phyloP scores from a whole-genome alignment of 2,329 filamentous ascomycete genomes.

The Alternaria gaisen region DNA sequence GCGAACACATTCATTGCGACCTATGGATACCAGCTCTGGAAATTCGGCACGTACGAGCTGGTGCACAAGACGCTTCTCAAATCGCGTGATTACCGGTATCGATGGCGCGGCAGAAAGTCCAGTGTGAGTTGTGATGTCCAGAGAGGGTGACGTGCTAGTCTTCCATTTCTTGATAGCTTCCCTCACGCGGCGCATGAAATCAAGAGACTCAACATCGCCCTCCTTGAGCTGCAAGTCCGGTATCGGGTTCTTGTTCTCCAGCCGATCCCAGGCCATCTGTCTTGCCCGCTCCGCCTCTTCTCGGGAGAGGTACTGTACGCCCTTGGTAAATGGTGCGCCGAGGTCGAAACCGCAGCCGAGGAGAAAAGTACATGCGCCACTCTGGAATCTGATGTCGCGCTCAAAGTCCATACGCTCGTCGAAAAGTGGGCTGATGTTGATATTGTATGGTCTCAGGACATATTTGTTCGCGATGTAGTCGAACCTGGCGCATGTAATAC shows the following conservation, averaged over 20 bases:
- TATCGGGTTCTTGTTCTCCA: constrained; percentile 48
- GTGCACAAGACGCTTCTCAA: constrained; percentile 71
- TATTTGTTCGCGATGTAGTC: constrained; percentile 61
- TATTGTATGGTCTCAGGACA: constrained; percentile 70
- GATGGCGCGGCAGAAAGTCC: constrained; percentile 30
- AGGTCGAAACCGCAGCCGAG: constrained; percentile 67
- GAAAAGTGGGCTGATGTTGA: constrained; percentile 67
- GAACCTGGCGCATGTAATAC: constrained; percentile 71
- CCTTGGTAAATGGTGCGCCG: constrained; percentile 62
- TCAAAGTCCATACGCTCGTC: constrained; percentile 65
- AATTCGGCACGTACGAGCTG: constrained; percentile 72
- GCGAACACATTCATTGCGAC: constrained; percentile 54
- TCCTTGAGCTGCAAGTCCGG: constrained; percentile 60
- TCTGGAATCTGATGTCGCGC: constrained; percentile 67
- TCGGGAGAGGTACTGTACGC: constrained; percentile 70
- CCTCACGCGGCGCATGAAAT: constrained; percentile 60
- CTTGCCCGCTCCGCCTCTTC: constrained; percentile 63
- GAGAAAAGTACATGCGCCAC: constrained; percentile 69
- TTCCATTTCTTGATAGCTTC: constrained; percentile 60
- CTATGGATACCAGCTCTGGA: constrained; percentile 55
- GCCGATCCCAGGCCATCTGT: constrained; percentile 54
- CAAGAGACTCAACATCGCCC: constrained; percentile 62
- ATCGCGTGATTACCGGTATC: constrained; percentile 50
- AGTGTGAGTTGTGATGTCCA: constrained; percentile 45
- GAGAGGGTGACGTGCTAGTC: constrained; percentile 14